A percentile compares a stretch with the other conserved stretches of the same genome.
Evolutionary conservation across 306 rosid genomes (phyloP).

Genomic region (Dryas drummondii): DNA sequence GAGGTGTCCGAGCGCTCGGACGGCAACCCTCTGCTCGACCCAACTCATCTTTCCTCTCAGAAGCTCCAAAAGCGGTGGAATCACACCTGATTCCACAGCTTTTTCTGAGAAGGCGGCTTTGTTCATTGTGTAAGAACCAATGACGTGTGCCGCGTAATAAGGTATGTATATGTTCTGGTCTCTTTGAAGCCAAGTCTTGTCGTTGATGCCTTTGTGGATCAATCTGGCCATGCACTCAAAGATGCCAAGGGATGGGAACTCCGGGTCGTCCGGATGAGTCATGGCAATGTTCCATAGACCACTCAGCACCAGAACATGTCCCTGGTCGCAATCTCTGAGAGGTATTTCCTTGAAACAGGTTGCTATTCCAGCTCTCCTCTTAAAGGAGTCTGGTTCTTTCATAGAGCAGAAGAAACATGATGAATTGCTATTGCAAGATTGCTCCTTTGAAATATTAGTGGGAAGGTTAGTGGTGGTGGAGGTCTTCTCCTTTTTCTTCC

Average conservation of each 20-base stretch:
- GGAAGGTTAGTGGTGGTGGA: slow-evolving; percentile 12
- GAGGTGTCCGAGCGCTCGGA: slow-evolving; percentile 74
- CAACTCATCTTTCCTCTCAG: slow-evolving; percentile 59
- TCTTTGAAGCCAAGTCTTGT: slow-evolving; percentile 52
- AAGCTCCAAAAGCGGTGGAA: slow-evolving; percentile 63
- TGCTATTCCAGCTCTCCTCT: slow-evolving; percentile 37
- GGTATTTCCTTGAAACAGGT: slow-evolving; percentile 52
- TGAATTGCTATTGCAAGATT: slow-evolving; percentile 34
- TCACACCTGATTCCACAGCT: slow-evolving; percentile 64
- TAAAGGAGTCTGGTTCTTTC: slow-evolving; percentile 46
- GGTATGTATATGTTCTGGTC: slow-evolving; percentile 75
- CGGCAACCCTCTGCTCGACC: slow-evolving; percentile 79
- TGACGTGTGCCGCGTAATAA: slow-evolving; percentile 80
- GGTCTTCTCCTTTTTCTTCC: slow-evolving; percentile 27
- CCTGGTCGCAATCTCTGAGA: slow-evolving; percentile 33
- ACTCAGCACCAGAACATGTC: slow-evolving; percentile 53
- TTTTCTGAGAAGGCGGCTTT: slow-evolving; percentile 53
- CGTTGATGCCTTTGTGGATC: slow-evolving; percentile 44
- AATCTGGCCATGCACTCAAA: slow-evolving; percentile 74
- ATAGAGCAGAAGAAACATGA: slow-evolving; percentile 73
- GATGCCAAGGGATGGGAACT: slow-evolving; percentile 72
- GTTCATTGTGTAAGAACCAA: slow-evolving; percentile 84
- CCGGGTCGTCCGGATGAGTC: slow-evolving; percentile 66
- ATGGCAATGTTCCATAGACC: slow-evolving; percentile 68
- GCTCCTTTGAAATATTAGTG: slow-evolving; percentile 16